These are phyloP conservation scores for Tricholomella constricta DNA, from an alignment of 768 basidiomycete genomes.

Conservation along the genomic window DNA sequence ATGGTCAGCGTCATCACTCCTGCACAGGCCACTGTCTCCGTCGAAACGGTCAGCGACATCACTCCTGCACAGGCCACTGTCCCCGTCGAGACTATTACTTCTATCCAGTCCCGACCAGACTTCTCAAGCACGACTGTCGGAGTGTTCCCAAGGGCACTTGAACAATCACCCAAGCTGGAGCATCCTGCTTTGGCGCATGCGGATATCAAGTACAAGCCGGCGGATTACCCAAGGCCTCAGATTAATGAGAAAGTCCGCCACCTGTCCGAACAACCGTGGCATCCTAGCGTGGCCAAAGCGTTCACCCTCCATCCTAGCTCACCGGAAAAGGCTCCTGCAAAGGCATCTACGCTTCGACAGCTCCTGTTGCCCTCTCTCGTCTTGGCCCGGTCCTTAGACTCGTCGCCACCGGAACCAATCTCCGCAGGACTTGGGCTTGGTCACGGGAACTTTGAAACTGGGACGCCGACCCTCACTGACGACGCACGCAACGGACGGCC, in stretches of 20 bases:
- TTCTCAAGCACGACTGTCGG: too few relatives aligned
- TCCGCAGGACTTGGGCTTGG: neutral
- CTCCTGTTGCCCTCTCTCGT: neutral
- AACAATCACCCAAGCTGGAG: too few relatives aligned
- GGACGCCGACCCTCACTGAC: neutral
- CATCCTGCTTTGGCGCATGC: constrained; percentile 1
- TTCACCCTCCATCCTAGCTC: neutral
- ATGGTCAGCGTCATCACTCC: too few relatives aligned
- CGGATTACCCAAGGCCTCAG: constrained; percentile 1
- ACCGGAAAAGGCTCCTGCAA: neutral
- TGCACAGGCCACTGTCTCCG: too few relatives aligned
- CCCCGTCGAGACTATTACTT: too few relatives aligned
- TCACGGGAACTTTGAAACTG: neutral
- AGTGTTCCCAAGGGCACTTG: too few relatives aligned
- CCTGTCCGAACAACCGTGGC: neutral
- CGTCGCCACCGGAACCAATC: neutral
- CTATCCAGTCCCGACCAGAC: too few relatives aligned
- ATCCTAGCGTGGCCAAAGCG: neutral
- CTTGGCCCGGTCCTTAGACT: neutral
- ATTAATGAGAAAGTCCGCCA: neutral
- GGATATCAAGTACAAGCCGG: neutral
- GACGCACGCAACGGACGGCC: neutral
- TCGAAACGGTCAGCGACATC: too few relatives aligned
- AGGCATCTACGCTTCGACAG: neutral
- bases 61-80: too few relatives aligned